A percentile compares a stretch with the other conserved stretches of the same genome.
Evolutionary conservation across 2,329 filamentous ascomycete genomes (phyloP).

Genomic region (Cordyceps militaris): DNA sequence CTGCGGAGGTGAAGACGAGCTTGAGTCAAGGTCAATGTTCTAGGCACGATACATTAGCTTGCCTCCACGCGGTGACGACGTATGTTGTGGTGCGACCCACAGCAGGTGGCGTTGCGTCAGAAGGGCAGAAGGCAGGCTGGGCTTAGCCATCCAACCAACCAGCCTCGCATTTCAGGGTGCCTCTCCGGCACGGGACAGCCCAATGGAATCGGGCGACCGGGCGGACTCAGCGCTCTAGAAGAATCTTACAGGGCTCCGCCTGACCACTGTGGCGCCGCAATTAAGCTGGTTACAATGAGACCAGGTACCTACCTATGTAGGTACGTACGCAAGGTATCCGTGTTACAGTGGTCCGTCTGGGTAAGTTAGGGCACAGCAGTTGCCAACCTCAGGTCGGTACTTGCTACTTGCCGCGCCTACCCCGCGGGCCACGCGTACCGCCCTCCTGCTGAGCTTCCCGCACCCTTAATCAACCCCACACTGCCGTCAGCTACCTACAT

Average conservation of each 20-base stretch:
- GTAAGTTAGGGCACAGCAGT: no score
- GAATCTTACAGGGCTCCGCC: not conserved
- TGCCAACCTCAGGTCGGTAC: not conserved
- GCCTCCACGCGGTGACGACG: slow-evolving; percentile 14
- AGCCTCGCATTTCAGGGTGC: not conserved
- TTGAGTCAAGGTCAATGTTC: slow-evolving; percentile 8
- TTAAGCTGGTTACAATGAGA: no score
- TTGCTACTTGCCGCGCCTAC: not conserved
- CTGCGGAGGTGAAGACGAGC: not conserved
- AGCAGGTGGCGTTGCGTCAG: slow-evolving; percentile 9
- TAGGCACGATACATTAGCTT: slow-evolving; percentile 5
- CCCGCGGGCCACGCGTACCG: slow-evolving; percentile 3
- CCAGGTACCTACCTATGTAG: not conserved
- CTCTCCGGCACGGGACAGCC: not conserved
- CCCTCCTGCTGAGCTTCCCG: not conserved
- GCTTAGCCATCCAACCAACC: not conserved
- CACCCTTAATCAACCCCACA: slow-evolving; percentile 6
- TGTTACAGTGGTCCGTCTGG: not conserved
- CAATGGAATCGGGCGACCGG: not conserved
- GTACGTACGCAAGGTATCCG: no score
- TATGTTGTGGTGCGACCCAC: slow-evolving; percentile 12
- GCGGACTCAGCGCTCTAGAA: not conserved
- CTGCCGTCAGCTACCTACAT: not conserved
- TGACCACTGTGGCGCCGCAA: not conserved
- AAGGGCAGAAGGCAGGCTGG: not conserved